Evolutionary conservation across 2,329 filamentous ascomycete genomes (phyloP).

Genomic region (Knufia fluminis): DNA sequence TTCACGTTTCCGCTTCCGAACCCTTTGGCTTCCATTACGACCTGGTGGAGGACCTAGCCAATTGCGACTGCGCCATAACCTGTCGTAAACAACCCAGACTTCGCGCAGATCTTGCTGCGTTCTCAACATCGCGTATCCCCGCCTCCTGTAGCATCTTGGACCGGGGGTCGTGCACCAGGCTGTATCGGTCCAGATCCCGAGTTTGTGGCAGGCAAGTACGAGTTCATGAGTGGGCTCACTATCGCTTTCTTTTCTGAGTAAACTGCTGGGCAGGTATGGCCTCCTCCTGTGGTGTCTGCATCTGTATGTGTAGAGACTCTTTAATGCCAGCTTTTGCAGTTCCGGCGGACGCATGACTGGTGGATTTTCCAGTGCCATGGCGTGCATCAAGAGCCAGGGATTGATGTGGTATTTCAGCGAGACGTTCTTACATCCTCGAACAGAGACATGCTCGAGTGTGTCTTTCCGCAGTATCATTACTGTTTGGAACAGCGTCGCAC

Average conservation of each 20-base stretch:
- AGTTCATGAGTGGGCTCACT: conserved; percentile 53
- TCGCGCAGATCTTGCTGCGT: conserved; percentile 47
- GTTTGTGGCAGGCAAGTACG: conserved; percentile 48
- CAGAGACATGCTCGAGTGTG: conserved; percentile 50
- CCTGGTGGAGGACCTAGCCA: conserved; percentile 42
- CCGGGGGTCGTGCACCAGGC: conserved; percentile 53
- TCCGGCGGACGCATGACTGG: conserved; percentile 6
- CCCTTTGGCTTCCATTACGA: neutral
- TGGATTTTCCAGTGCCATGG: conserved; percentile 32
- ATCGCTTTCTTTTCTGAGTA: conserved; percentile 49
- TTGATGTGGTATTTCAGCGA: conserved; percentile 57
- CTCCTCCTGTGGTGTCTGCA: conserved; percentile 53
- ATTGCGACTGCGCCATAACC: conserved; percentile 51
- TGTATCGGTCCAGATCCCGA: conserved; percentile 53
- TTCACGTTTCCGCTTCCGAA: conserved; percentile 30
- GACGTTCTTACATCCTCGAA: conserved; percentile 55
- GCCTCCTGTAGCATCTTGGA: conserved; percentile 46
- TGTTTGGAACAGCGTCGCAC: conserved; percentile 46
- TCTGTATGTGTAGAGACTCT: conserved; percentile 52
- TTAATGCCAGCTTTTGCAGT: conserved; percentile 43
- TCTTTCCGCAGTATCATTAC: conserved; percentile 46
- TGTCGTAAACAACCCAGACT: conserved; percentile 55
- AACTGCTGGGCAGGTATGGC: conserved; percentile 48
- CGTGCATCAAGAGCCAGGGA: conserved; percentile 45
- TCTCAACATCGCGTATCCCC: conserved; percentile 48